Evolutionary conservation across 2,329 filamentous ascomycete species (phyloP).

Genomic region (Fusarium beomiforme): DNA sequence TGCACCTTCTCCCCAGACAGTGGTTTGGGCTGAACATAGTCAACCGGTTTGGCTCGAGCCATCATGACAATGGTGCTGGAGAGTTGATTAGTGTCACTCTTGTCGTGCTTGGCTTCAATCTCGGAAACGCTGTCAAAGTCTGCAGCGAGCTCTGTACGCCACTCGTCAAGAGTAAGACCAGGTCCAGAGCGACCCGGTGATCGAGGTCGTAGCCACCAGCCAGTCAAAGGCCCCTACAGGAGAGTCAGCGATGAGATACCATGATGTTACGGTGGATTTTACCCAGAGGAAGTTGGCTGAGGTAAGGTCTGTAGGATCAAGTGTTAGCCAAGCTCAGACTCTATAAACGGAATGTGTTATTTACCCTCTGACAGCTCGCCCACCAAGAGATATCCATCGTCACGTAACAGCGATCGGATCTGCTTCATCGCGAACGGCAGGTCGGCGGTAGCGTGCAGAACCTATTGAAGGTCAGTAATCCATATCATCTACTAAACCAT

Average conservation of each 20-base stretch:
- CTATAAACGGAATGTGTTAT: neutral
- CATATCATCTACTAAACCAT: neutral
- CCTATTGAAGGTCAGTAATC: constrained; percentile 16
- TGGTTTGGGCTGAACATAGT: constrained; percentile 9
- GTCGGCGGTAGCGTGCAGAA: constrained; percentile 35
- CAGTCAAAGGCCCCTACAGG: constrained; percentile 32
- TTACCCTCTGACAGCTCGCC: constrained; percentile 39
- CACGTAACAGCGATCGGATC: constrained; percentile 34
- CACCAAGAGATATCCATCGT: constrained; percentile 37
- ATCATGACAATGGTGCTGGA: constrained; percentile 39
- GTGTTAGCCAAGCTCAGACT: constrained; percentile 5
- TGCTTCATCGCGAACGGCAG: constrained; percentile 37
- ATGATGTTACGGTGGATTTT: neutral
- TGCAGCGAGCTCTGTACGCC: constrained; percentile 31
- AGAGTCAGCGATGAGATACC: neutral
- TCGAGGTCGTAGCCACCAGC: constrained; percentile 39
- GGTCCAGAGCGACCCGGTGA: constrained; percentile 38
- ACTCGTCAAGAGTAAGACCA: constrained; percentile 38
- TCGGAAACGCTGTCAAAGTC: constrained; percentile 36
- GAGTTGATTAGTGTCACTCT: constrained; percentile 11
- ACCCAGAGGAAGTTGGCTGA: constrained; percentile 40
- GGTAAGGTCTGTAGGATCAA: constrained; percentile 20
- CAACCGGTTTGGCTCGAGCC: constrained; percentile 26
- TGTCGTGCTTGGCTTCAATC: constrained; percentile 18
- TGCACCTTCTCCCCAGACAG: constrained; percentile 24